phyloP scores from a whole-genome alignment of 2,329 filamentous ascomycete species.

The Aspergillus sp. region DNA sequence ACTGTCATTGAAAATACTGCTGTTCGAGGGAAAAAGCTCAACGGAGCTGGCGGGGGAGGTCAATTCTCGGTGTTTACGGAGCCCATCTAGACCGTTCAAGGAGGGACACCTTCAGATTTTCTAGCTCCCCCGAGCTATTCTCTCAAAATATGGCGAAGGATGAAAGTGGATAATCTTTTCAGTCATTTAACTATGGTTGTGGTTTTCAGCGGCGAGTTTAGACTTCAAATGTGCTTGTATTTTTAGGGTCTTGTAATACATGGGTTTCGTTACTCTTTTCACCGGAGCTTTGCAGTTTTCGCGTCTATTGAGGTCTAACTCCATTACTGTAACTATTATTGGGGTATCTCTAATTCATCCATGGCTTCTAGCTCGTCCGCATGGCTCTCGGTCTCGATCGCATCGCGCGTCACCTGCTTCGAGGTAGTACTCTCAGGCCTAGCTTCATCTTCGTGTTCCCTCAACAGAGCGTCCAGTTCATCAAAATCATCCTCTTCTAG shows the following conservation, averaged over 20 bases:
- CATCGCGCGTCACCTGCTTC: background rate
- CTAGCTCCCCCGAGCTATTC: background rate
- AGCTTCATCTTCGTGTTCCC: conserved; percentile 10
- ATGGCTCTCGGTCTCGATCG: background rate
- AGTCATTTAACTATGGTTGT: conserved; percentile 11
- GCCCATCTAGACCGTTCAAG: conserved; percentile 25
- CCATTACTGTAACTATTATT: background rate
- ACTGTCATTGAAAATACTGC: conserved; percentile 85
- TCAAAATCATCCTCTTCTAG: conserved; percentile 46
- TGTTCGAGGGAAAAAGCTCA: conserved; percentile 72
- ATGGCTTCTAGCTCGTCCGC: conserved; percentile 62
- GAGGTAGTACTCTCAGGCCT: background rate
- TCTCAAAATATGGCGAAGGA: background rate
- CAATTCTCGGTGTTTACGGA: conserved; percentile 64
- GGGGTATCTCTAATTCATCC: conserved; percentile 42
- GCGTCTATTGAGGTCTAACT: background rate
- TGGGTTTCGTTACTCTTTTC: background rate
- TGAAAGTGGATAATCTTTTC: background rate
- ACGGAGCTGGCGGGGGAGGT: conserved; percentile 82
- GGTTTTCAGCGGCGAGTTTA: conserved; percentile 10
- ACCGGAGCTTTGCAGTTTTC: no score
- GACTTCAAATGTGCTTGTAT: conserved; percentile 7
- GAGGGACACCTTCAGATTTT: background rate
- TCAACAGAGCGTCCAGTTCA: conserved; percentile 48
- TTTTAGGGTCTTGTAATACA: conserved; percentile 8